Evolutionary conservation across 345 rosid genomes (phyloP).

Genomic region (Trapa bicornis): DNA sequence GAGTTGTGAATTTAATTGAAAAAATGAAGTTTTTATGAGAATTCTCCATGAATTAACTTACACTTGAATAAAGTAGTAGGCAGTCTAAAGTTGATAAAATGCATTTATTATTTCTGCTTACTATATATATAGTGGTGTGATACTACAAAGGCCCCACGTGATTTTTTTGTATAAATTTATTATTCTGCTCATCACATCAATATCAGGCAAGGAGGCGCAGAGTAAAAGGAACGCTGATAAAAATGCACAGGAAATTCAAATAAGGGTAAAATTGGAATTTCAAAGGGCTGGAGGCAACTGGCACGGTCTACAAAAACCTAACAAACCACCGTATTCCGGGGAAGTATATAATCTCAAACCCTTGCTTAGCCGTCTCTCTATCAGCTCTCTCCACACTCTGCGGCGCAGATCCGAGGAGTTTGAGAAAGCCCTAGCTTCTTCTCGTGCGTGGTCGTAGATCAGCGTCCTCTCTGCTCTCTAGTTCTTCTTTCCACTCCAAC

Average conservation of each 20-base stretch:
- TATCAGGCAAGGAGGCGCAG: too few relatives aligned
- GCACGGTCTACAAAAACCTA: constrained; percentile 5
- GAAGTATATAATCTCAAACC: background rate
- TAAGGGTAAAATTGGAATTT: background rate
- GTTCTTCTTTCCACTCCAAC: constrained; percentile 7
- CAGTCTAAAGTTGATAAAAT: background rate
- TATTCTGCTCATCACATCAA: too few relatives aligned
- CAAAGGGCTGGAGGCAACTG: too few relatives aligned
- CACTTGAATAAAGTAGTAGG: background rate
- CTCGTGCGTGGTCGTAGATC: background rate
- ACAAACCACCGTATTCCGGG: background rate
- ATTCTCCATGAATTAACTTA: too few relatives aligned
- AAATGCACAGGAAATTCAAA: background rate
- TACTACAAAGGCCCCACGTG: too few relatives aligned
- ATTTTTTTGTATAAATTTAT: too few relatives aligned
- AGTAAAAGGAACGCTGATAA: background rate
- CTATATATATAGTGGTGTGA: too few relatives aligned
- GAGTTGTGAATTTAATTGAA: too few relatives aligned
- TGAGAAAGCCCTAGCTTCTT: constrained; percentile 28
- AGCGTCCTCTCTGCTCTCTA: constrained; percentile 5
- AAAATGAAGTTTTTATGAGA: too few relatives aligned
- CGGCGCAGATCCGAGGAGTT: constrained; percentile 98
- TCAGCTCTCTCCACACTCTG: constrained; percentile 30
- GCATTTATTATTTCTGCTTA: too few relatives aligned
- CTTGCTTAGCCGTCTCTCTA: background rate